A percentile compares a stretch with the other conserved stretches of the same genome.
These are phyloP conservation scores for Cutaneotrichosporon spelunceum DNA, from an alignment of 1,284 basidiomycete species.

Conservation along the genomic window DNA sequence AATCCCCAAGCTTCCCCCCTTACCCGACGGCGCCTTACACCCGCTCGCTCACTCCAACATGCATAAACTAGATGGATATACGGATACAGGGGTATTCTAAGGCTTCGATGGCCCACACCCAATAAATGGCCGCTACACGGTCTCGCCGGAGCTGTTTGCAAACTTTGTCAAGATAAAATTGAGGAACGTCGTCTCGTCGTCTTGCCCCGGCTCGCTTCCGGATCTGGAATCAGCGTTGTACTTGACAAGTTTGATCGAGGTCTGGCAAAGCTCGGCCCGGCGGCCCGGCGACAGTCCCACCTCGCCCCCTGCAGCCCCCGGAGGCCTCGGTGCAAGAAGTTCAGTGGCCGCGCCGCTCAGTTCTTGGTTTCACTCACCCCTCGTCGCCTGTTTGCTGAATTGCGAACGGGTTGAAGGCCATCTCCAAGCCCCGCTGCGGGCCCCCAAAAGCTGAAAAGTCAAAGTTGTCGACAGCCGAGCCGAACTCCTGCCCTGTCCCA, in stretches of 20 bases:
- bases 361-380: conserved; percentile 31
- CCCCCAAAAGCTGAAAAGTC: conserved; percentile 45
- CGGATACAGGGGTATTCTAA: background rate
- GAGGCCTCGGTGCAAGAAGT: no score
- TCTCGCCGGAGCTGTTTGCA: conserved; percentile 44
- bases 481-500: conserved; percentile 25
- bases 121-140: conserved; percentile 16
- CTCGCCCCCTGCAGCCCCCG: background rate
- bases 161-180: conserved; percentile 49
- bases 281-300: background rate
- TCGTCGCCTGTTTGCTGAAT: conserved; percentile 44
- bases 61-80: background rate
- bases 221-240: conserved; percentile 15
- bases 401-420: conserved; percentile 50
- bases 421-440: conserved; percentile 23
- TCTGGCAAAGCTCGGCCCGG: background rate
- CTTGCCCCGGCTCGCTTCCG: conserved; percentile 23
- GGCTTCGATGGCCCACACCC: background rate
- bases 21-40: no score
- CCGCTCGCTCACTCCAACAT: background rate
- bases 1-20: no score
- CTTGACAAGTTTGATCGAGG: background rate
- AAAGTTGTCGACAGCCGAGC: conserved; percentile 37
- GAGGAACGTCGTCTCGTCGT: conserved; percentile 45
- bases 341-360: background rate